These are phyloP conservation scores for Leccinum solheimii DNA, from an alignment of 1,284 basidiomycete genomes.

Conservation along the genomic window DNA sequence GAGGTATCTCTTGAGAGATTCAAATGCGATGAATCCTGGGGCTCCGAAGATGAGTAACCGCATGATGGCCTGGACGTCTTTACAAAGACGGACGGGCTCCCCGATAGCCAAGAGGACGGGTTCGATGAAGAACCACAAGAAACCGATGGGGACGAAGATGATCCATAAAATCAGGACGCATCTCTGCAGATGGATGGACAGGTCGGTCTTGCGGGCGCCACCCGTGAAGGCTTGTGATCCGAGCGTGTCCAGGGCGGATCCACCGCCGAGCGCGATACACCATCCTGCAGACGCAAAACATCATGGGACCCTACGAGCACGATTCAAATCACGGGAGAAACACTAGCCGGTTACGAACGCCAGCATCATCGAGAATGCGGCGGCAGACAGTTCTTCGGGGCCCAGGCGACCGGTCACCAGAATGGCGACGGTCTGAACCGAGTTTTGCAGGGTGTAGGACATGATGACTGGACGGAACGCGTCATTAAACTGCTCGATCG, in stretches of 20 bases:
- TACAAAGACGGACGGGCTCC: constrained; percentile 56
- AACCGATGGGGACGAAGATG: constrained; percentile 59
- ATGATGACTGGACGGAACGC: constrained; percentile 47
- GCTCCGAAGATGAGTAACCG: constrained; percentile 63
- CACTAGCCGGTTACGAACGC: constrained; percentile 75
- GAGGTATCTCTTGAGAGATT: constrained; percentile 75
- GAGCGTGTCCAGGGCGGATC: constrained; percentile 74
- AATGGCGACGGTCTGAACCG: constrained; percentile 65
- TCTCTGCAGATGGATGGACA: constrained; percentile 70
- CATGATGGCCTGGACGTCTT: constrained; percentile 62
- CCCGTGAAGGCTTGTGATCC: constrained; percentile 76
- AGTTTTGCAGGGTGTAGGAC: constrained; percentile 72
- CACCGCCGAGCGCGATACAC: constrained; percentile 74
- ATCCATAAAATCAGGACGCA: constrained; percentile 63
- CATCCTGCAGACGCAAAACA: constrained; percentile 51
- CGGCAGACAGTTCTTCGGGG: constrained; percentile 64
- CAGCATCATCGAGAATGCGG: constrained; percentile 74
- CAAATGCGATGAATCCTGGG: constrained; percentile 74
- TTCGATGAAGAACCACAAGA: constrained; percentile 61
- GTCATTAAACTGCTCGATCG: neutral
- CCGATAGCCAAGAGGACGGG: constrained; percentile 62
- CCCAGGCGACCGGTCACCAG: constrained; percentile 66
- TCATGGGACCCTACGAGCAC: constrained; percentile 52
- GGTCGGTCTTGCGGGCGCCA: constrained; percentile 51
- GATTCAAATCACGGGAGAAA: constrained; percentile 21